Evolutionary conservation across 2,329 filamentous ascomycete species (phyloP), one percentile per base, ranked within the genome.

Genomic region (Juglanconis oblonga): DNA sequence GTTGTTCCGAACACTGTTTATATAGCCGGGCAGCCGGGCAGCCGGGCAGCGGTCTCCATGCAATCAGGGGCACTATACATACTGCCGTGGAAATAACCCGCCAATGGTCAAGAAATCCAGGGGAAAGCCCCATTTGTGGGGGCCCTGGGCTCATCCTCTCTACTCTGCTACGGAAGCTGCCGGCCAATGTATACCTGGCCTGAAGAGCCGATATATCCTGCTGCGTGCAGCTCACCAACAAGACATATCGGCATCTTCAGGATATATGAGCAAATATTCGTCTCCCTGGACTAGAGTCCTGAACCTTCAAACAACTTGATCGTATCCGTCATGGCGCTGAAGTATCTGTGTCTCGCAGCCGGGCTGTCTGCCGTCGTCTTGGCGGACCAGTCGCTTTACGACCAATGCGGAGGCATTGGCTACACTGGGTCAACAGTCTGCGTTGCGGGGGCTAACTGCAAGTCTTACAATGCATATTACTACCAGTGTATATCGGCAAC

Each of bases 321-420:
- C 7, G 13, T 2, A 38, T 9, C 24, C 14, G 52, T 17, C 3
- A 62, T 62, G 60, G 52, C 53, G 4, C 29, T 40, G 8, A 52
- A 29, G 3, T 31, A 33, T 24, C 17, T 59, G 1, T 57, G 35
- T 14, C 7, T 62, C 17, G 32, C 33, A 13, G 45, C 53, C 36
- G 10, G 52, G 14, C 7, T 62, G 17, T 3, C 52, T 47, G 52
- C 32, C n/a, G 17, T 32, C 14, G 57, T 29, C n/a, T 52, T 38
- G 24, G 60, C 60, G 33, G 52, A 62, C 31, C 72, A 72, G 32
- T 62, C 55, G 8, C 24, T 63, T 7, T 63, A 57, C 32, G 61
- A 50, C 10, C 61, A 63, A 33, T 63, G 61, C 42, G 61, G 61
- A 17, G 61, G 61, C 1, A 51, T 52, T 14, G 61, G 58, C 14